Evolutionary conservation across 2,329 filamentous ascomycete species (phyloP).

Genomic region (Neospermospora avenae): DNA sequence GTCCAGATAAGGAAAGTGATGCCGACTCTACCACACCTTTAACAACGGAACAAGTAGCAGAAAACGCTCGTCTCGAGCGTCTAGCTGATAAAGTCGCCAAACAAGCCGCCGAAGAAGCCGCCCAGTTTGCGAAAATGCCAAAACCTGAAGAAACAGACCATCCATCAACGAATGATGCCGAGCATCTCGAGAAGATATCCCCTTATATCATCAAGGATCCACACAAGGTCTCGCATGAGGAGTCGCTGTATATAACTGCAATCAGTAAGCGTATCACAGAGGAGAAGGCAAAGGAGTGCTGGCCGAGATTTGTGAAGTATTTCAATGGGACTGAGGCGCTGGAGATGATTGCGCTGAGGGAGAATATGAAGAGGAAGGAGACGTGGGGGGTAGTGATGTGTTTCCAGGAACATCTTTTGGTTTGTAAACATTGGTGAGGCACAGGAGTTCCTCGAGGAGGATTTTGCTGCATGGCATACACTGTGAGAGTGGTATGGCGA

Average conservation of each 20-base stretch:
- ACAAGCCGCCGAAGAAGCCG: constrained; percentile 43
- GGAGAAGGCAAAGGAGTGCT: constrained; percentile 58
- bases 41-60: constrained; percentile 54
- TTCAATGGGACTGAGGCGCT: constrained; percentile 83
- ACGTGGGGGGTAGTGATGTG: constrained; percentile 63
- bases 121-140: constrained; percentile 32
- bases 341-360: constrained; percentile 80
- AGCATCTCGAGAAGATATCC: constrained; percentile 53
- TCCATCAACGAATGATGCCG: constrained; percentile 54
- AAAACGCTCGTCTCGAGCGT: constrained; percentile 58
- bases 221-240: constrained; percentile 72
- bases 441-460: too few relatives aligned
- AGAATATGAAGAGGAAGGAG: constrained; percentile 83
- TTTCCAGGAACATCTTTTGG: constrained; percentile 67
- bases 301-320: constrained; percentile 73
- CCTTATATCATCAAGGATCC: constrained; percentile 75
- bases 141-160: constrained; percentile 49
- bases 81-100: constrained; percentile 54
- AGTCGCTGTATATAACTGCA: constrained; percentile 68
- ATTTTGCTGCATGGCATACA: too few relatives aligned
- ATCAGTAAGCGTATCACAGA: constrained; percentile 50
- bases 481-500: too few relatives aligned
- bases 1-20: constrained; percentile 16
- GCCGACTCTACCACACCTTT: constrained; percentile 36
- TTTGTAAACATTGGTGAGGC: constrained; percentile 66